Conservation (phyloP, 441 rosid species). For the Rhodomyrtus psidioides region DNA sequence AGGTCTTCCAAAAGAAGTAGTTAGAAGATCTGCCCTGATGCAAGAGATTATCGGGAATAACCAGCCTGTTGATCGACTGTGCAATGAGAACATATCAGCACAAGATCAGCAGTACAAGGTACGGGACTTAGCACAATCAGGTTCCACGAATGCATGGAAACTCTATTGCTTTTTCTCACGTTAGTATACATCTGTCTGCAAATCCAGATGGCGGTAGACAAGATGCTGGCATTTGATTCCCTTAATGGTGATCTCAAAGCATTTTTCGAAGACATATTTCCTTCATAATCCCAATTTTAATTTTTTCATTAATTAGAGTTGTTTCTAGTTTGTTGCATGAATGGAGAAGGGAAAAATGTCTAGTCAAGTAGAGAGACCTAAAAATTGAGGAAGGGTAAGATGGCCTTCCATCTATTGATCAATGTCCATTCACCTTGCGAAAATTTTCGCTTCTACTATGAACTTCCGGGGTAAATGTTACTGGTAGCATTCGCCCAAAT, state of each 20-base stretch:
- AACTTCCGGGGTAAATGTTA: neutral
- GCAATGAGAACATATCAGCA: conserved; percentile 46
- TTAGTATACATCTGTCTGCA: neutral
- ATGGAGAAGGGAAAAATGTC: neutral
- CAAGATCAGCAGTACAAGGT: conserved; percentile 79
- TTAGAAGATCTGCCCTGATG: conserved; percentile 67
- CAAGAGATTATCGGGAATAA: conserved; percentile 48
- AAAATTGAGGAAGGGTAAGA: neutral
- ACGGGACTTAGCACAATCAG: neutral
- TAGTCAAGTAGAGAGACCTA: neutral
- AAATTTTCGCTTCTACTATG: neutral
- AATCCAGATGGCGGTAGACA: conserved; percentile 65
- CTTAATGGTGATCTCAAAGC: conserved; percentile 41
- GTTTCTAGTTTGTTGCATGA: neutral
- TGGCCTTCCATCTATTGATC: neutral
- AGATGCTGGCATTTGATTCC: conserved; percentile 58
- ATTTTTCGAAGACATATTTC: conserved; percentile 54
- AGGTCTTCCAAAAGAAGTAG: conserved; percentile 84
- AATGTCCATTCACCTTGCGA: neutral
- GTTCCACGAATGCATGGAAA: neutral
- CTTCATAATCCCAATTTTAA: conserved; percentile 10
- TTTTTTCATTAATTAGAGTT: neutral
- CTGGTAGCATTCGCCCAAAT: neutral
- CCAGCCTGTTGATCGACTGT: conserved; percentile 38
- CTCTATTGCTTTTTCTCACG: neutral